Evolutionary conservation across 768 basidiomycete genomes (phyloP).

Genomic region (Hysterangium stoloniferum): DNA sequence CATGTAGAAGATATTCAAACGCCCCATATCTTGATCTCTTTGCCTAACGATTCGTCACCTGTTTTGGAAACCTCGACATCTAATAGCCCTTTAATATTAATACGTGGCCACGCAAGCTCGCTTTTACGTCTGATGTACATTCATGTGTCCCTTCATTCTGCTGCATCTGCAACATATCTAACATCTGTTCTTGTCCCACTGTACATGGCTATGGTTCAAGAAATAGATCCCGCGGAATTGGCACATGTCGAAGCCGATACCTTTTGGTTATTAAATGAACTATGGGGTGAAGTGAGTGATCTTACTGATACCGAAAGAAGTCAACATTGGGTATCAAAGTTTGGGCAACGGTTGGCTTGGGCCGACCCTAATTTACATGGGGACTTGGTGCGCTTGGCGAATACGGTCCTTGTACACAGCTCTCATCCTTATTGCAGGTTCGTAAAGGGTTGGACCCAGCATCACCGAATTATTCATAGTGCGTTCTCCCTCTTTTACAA

Average conservation of each 20-base stretch:
- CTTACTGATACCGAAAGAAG: conserved; percentile 63
- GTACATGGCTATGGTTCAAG: conserved; percentile 53
- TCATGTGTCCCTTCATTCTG: conserved; percentile 65
- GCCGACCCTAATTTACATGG: conserved; percentile 55
- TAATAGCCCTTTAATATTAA: conserved; percentile 26
- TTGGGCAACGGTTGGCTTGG: conserved; percentile 53
- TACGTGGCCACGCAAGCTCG: conserved; percentile 48
- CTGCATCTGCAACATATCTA: conserved; percentile 56
- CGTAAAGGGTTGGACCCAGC: conserved; percentile 59
- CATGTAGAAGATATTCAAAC: conserved; percentile 25
- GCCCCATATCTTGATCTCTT: conserved; percentile 3
- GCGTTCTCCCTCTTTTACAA: conserved; percentile 23
- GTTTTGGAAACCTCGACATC: conserved; percentile 18
- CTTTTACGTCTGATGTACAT: conserved; percentile 65
- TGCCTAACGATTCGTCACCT: conserved; percentile 3
- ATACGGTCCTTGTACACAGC: background rate
- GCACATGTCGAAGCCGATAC: conserved; percentile 71
- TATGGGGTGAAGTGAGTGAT: conserved; percentile 66
- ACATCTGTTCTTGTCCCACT: conserved; percentile 64
- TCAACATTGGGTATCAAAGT: conserved; percentile 51
- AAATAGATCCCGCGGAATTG: conserved; percentile 51
- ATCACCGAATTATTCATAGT: conserved; percentile 78
- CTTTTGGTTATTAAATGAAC: conserved; percentile 74
- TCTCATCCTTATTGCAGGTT: conserved; percentile 32
- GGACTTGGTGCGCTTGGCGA: conserved; percentile 41